Conservation (phyloP, 1,284 basidiomycete species). For the Xanthoconium separans region DNA sequence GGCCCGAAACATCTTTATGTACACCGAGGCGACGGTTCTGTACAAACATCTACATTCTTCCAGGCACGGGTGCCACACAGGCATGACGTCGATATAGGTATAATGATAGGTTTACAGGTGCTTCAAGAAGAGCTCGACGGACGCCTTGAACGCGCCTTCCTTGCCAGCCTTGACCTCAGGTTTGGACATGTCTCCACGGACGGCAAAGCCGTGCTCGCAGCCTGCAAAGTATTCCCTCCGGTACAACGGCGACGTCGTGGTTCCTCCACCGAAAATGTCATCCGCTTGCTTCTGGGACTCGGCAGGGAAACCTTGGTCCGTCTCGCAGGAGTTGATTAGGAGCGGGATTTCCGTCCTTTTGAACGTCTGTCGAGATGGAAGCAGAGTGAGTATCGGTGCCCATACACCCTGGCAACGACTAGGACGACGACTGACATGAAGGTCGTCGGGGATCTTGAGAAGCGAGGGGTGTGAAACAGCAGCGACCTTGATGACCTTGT, state of each 20-base stretch:
- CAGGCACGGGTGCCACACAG: neutral
- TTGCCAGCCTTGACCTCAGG: constrained; percentile 53
- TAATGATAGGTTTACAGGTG: constrained; percentile 27
- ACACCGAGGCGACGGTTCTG: too few species aligned
- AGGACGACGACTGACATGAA: constrained; percentile 10
- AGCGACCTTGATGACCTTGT: constrained; percentile 28
- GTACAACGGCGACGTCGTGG: constrained; percentile 41
- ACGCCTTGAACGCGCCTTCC: constrained; percentile 58
- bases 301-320: constrained; percentile 35
- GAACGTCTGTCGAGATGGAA: constrained; percentile 28
- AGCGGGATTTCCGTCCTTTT: constrained; percentile 37
- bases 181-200: constrained; percentile 39
- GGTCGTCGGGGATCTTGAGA: constrained; percentile 44
- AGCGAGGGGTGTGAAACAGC: constrained; percentile 41
- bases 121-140: constrained; percentile 51
- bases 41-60: neutral
- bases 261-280: constrained; percentile 39
- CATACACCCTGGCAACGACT: too few species aligned
- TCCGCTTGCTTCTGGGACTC: constrained; percentile 36
- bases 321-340: constrained; percentile 44
- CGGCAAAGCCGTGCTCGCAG: constrained; percentile 55
- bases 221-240: constrained; percentile 43
- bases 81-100: neutral
- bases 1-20: too few species aligned
- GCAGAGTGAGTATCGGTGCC: neutral